Percentiles rank a stretch among this genome's conserved stretches.
phyloP scores from a whole-genome alignment of 2,329 filamentous ascomycete genomes.

The Aspergillaceae sp. region DNA sequence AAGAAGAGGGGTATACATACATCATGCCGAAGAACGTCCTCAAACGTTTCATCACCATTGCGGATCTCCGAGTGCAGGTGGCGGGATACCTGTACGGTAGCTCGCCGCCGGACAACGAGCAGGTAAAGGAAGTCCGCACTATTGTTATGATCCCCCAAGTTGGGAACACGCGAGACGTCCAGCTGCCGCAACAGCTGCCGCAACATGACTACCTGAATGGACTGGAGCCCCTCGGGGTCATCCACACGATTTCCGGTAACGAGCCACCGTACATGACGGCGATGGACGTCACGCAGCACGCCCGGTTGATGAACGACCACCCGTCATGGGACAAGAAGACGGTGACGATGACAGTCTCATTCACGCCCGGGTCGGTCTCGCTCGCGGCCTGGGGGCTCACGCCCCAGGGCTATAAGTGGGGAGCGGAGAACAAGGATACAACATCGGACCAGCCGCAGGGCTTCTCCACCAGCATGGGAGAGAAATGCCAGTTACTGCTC shows the following conservation, averaged over 20 bases:
- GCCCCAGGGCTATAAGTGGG: constrained; percentile 91
- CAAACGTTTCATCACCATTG: constrained; percentile 95
- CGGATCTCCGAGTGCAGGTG: constrained; percentile 91
- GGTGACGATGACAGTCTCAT: constrained; percentile 88
- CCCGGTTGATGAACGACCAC: constrained; percentile 79
- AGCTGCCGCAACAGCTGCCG: constrained; percentile 80
- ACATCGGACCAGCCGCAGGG: constrained; percentile 89
- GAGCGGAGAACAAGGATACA: constrained; percentile 86
- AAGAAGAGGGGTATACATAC: constrained; percentile 85
- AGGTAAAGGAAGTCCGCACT: constrained; percentile 92
- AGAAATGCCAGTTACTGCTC: constrained; percentile 88
- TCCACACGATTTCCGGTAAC: constrained; percentile 91
- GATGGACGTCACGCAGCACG: constrained; percentile 87
- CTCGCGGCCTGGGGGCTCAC: constrained; percentile 89
- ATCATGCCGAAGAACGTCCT: constrained; percentile 99
- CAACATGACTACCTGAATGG: constrained; percentile 82
- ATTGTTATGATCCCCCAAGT: constrained; percentile 98
- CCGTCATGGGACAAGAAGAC: constrained; percentile 78
- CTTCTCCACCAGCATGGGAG: constrained; percentile 84
- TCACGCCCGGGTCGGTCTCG: constrained; percentile 93
- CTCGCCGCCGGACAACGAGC: constrained; percentile 86
- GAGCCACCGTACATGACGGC: constrained; percentile 96
- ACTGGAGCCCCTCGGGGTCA: constrained; percentile 85
- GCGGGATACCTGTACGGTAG: constrained; percentile 91
- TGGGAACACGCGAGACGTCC: constrained; percentile 82